Evolutionary conservation across 768 basidiomycete genomes (phyloP), one percentile per base, ranked within the genome.

Genomic region (Auriscalpium microsporum): DNA sequence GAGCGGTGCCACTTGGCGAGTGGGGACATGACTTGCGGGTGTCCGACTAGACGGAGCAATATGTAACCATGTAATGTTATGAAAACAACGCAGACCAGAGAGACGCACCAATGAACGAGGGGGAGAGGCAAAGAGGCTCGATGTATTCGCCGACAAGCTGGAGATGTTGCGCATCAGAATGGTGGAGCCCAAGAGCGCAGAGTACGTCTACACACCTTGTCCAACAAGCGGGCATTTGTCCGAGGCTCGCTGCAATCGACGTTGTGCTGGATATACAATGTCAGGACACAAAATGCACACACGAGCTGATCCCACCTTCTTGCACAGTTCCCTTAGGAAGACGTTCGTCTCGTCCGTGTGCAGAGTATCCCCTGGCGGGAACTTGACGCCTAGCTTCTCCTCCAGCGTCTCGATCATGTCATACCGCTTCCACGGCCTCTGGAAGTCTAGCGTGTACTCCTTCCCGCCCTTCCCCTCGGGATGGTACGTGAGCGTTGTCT

Each of bases 21-120:
- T 3, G 96, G 96, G 0, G 95, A 97, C 96, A 99, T 99, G 62
- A 98, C 92, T 75, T 98, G 94, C 14, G 96, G 96, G 73, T 98
- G 96, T 34, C 96, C 96, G 59, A 95, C 94, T 87, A 28, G 4
- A 28, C 28, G 28, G 2, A 28, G 7, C 28, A 4, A 4, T 28
- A 62, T 9, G 52, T 37, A 44, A 47, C 21, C 19, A 10, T 10
- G 44, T 21, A 28, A 36, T n/a, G 55, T 17, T 19, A 28, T 35
- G 19, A 21, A 45, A 33, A 19, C 35, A 54, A 6, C 33, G 55
- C 46, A 49, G 23, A 42, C 4, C 40, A 44, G 16, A 50, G 17
- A 28, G 10, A 64, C 77, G 48, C 62, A 87, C 89, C 85, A 62
- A 99, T 98, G 79, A 99, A 99, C 5, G 94, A 78, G 3, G 96